phyloP scores from a whole-genome alignment of 2,329 filamentous ascomycete species.

The Sporothrix mexicana region DNA sequence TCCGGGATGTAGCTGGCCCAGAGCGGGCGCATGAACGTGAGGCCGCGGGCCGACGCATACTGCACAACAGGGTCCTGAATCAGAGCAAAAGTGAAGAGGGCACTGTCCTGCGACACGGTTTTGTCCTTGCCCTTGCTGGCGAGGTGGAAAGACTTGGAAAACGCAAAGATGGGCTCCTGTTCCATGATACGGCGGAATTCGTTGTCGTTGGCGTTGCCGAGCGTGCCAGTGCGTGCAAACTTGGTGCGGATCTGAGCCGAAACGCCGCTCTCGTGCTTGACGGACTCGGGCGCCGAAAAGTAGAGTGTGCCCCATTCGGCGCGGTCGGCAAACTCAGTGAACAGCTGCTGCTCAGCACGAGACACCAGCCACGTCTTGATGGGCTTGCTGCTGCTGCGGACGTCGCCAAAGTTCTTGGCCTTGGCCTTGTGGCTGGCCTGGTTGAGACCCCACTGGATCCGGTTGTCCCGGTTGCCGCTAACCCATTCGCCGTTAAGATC shows the following conservation, averaged over 20 bases:
- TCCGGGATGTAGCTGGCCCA: constrained; percentile 77
- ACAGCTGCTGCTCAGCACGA: constrained; percentile 66
- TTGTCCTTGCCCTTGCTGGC: constrained; percentile 30
- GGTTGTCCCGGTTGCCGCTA: constrained; percentile 72
- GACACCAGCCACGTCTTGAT: constrained; percentile 72
- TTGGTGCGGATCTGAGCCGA: constrained; percentile 68
- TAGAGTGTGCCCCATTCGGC: constrained; percentile 84
- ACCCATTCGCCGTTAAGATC: constrained; percentile 82
- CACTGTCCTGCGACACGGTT: constrained; percentile 56
- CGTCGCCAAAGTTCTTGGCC: constrained; percentile 31
- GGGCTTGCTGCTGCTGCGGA: constrained; percentile 10
- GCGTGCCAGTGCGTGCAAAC: constrained; percentile 70
- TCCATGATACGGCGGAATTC: constrained; percentile 73
- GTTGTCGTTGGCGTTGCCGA: constrained; percentile 61
- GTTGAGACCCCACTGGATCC: constrained; percentile 72
- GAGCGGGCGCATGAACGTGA: constrained; percentile 77
- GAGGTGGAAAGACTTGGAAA: constrained; percentile 67
- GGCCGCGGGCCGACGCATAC: constrained; percentile 74
- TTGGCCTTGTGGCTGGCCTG: constrained; percentile 47
- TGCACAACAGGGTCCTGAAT: constrained; percentile 80
- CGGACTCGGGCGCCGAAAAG: constrained; percentile 73
- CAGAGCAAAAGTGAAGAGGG: constrained; percentile 76
- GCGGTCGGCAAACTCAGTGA: constrained; percentile 75
- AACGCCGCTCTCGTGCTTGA: constrained; percentile 72
- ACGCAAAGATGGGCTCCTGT: constrained; percentile 81